Percentiles rank a stretch among this genome's conserved stretches.
phyloP scores from a whole-genome alignment of 768 basidiomycete genomes.

The Boletus reticuloceps region DNA sequence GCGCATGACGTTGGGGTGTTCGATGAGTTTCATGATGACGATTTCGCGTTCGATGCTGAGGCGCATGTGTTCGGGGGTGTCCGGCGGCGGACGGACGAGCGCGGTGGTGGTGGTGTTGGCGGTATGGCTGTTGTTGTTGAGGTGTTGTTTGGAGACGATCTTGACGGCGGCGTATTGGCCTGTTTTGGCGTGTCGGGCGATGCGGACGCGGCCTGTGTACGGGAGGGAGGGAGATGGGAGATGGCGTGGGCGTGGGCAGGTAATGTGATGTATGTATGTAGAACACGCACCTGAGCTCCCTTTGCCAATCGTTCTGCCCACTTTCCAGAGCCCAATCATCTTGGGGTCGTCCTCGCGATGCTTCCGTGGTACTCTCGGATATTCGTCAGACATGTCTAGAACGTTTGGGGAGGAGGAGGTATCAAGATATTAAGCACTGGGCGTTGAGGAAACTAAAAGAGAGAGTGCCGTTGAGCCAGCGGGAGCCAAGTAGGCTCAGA shows the following conservation, averaged over 20 bases:
- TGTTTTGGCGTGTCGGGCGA: constrained; percentile 84
- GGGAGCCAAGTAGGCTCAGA: neutral
- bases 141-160: constrained; percentile 77
- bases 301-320: constrained; percentile 80
- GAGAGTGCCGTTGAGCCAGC: neutral
- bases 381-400: constrained; percentile 27
- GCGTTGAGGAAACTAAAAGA: neutral
- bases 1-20: constrained; percentile 92
- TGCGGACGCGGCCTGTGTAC: constrained; percentile 76
- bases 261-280: neutral
- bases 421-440: neutral
- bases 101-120: constrained; percentile 32
- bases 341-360: constrained; percentile 48
- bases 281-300: constrained; percentile 72
- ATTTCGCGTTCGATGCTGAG: constrained; percentile 91
- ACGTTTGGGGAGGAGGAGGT: neutral
- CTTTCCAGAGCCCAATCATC: constrained; percentile 79
- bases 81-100: constrained; percentile 46
- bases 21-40: constrained; percentile 95
- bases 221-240: neutral
- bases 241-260: neutral
- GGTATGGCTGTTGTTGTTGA: constrained; percentile 35
- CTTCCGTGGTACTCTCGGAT: constrained; percentile 29
- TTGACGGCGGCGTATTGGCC: constrained; percentile 92
- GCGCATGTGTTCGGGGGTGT: constrained; percentile 72